Evolutionary conservation across 176 grass and related monocot species (phyloP).

Genomic region (Oryza glaberrima): DNA sequence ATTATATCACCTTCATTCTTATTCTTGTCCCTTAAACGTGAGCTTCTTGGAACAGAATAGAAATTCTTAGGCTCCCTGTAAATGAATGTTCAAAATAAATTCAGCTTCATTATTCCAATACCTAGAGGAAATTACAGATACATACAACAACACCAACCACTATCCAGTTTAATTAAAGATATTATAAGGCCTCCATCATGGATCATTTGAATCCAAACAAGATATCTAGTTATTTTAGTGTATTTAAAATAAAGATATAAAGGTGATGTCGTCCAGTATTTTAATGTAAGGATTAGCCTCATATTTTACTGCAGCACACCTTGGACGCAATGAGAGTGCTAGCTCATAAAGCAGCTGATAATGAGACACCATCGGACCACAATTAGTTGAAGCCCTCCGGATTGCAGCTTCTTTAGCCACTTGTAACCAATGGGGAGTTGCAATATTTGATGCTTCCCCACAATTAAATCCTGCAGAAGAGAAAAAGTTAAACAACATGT

Average conservation of each 20-base stretch:
- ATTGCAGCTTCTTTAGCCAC: constrained; percentile 99
- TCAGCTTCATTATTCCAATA: constrained; percentile 20
- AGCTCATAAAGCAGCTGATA: constrained; percentile 97
- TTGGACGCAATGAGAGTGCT: constrained; percentile 76
- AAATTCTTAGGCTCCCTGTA: constrained; percentile 60
- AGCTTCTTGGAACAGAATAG: constrained; percentile 75
- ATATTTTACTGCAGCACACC: constrained; percentile 58
- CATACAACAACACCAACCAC: constrained; percentile 15
- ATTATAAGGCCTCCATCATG: constrained; percentile 10
- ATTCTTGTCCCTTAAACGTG: constrained; percentile 81
- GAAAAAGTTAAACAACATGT: constrained; percentile 42
- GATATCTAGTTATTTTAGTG: constrained; percentile 18
- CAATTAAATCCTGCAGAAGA: constrained; percentile 85
- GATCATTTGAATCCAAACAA: constrained; percentile 9
- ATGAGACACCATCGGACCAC: constrained; percentile 96
- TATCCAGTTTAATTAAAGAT: constrained; percentile 36
- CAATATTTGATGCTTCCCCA: constrained; percentile 98
- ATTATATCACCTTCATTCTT: constrained; percentile 86
- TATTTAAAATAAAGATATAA: constrained; percentile 26
- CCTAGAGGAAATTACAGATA: constrained; percentile 23
- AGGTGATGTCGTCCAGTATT: constrained; percentile 24
- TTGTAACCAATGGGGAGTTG: constrained; percentile 89
- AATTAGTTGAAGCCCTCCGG: constrained; percentile 99
- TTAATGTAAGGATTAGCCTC: background rate
- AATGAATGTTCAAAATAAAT: constrained; percentile 38